Evolutionary conservation across 1,284 basidiomycete species (phyloP), one percentile per base, ranked within the genome.

Genomic region (Exsudoporus floridanus): DNA sequence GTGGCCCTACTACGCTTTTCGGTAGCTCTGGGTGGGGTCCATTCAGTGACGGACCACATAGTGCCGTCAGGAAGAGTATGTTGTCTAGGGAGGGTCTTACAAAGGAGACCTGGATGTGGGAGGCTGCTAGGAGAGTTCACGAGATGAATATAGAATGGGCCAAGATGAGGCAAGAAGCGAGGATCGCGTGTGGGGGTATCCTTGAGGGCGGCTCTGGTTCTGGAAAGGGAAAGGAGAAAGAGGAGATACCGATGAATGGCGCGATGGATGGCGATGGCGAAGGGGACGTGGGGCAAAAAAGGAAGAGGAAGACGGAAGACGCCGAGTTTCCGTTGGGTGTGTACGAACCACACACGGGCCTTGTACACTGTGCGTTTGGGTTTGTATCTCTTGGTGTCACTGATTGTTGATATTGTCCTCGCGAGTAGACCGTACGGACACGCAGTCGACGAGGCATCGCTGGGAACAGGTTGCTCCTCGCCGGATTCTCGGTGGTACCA

Each of bases 31-130:
- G 93, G 0, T 80, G 82, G 71, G 90, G 91, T 10, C 94, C 94
- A 0, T 95, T 87, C 71, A 86, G 85, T 56, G 90, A 92, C 60
- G 88, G 87, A 0, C 88, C 88, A 0, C 73, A 88, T 50, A 92
- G 89, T 55, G 88, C 88, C 6, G 86, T 88, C 46, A 77, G 84
- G 62, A 92, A 90, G 72, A 84, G 83, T 37, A 61, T 86, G 58
- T 65, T 88, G 52, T 81, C 80, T 41, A 77, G 84, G 12, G 86
- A 90, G 50, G 90, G 90, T 0, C 79, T 94, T 12, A 85, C 80
- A 28, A 85, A 86, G 63, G 88, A 94, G 62, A 94, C 94, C 64
- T 97, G 93, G 93, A 94, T 96, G 86, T 76, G 73, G 60, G 79
- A 88, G 65, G 86, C 86, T 50, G 88, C 92, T 2, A 76, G 76